These are phyloP conservation scores for Phytophthora nicotianae DNA, from an alignment of 352 stramenopile species.

Conservation along the genomic window DNA sequence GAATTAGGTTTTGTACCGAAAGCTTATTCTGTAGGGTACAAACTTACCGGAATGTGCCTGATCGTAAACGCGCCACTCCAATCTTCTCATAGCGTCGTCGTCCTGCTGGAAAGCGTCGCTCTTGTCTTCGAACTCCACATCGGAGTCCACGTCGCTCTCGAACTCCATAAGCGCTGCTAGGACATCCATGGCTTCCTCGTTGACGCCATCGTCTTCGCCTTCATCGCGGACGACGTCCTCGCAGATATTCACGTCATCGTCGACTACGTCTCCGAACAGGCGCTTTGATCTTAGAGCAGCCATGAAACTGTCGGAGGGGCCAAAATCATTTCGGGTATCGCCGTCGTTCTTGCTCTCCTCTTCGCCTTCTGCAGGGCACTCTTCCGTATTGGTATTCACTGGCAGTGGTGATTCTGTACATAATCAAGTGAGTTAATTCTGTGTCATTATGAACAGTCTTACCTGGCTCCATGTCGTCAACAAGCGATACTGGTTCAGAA, in stretches of 20 bases:
- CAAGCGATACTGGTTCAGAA: no score
- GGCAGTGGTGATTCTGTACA: neutral
- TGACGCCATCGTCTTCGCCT: neutral
- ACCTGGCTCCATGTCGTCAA: no score
- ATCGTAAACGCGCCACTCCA: neutral
- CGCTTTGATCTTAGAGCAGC: neutral
- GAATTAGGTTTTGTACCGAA: neutral
- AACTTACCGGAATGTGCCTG: neutral
- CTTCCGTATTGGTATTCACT: neutral
- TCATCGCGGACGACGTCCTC: neutral
- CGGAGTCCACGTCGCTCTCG: neutral
- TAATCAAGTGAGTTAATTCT: neutral
- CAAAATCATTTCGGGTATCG: neutral
- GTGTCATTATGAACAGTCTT: neutral
- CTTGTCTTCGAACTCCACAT: neutral
- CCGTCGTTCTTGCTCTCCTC: neutral
- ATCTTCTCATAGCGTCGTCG: neutral
- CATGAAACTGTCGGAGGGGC: neutral
- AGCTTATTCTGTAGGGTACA: neutral
- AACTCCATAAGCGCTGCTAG: neutral
- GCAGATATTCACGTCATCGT: neutral
- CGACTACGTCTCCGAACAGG: neutral
- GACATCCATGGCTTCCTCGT: neutral
- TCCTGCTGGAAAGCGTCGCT: neutral
- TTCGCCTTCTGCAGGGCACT: neutral